A percentile compares a stretch with the other conserved stretches of the same genome.
phyloP scores from a whole-genome alignment of 805 yeast genomes.

The Saturnispora silvae region DNA sequence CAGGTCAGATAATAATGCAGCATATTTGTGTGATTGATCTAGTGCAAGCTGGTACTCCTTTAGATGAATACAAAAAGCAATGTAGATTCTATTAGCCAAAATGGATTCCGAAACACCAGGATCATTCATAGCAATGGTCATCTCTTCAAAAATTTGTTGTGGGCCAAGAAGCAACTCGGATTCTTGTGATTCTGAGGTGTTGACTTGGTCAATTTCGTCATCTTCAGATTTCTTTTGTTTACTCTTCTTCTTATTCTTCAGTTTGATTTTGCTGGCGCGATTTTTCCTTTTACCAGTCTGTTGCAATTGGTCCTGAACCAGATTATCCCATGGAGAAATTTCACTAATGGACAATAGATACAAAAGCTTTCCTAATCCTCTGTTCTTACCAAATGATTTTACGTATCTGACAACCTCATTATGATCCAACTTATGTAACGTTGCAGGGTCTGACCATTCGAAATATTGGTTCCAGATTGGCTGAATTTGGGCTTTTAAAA shows the following conservation, averaged over 20 bases:
- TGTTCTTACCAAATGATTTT: slow-evolving; percentile 38
- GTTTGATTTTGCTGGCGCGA: too few relatives aligned
- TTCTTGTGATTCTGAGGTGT: too few relatives aligned
- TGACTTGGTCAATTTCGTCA: slow-evolving; percentile 1
- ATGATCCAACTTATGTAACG: slow-evolving; percentile 39
- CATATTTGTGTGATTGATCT: slow-evolving; percentile 48
- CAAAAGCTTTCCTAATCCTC: slow-evolving; percentile 48
- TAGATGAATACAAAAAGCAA: slow-evolving; percentile 46
- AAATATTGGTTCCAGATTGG: slow-evolving; percentile 65
- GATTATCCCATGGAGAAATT: slow-evolving; percentile 47
- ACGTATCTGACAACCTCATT: slow-evolving; percentile 41
- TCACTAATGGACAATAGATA: slow-evolving; percentile 59
- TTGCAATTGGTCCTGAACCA: slow-evolving; percentile 17
- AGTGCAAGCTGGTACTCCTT: slow-evolving; percentile 58
- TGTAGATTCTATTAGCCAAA: slow-evolving; percentile 55
- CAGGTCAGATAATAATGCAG: slow-evolving; percentile 40
- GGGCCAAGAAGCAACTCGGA: too few relatives aligned
- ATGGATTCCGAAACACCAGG: slow-evolving; percentile 30
- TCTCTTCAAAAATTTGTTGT: slow-evolving; percentile 12
- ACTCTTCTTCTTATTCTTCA: slow-evolving; percentile 11
- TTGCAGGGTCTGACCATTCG: slow-evolving; percentile 56
- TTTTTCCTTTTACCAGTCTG: slow-evolving; percentile 12
- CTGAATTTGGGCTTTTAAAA: slow-evolving; percentile 49
- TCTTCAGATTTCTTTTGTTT: slow-evolving; percentile 18
- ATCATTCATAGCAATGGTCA: slow-evolving; percentile 9